A percentile compares a stretch with the other conserved stretches of the same genome.
Conservation (phyloP, 2,329 filamentous ascomycete species). For the Mollisiaceae sp. region DNA sequence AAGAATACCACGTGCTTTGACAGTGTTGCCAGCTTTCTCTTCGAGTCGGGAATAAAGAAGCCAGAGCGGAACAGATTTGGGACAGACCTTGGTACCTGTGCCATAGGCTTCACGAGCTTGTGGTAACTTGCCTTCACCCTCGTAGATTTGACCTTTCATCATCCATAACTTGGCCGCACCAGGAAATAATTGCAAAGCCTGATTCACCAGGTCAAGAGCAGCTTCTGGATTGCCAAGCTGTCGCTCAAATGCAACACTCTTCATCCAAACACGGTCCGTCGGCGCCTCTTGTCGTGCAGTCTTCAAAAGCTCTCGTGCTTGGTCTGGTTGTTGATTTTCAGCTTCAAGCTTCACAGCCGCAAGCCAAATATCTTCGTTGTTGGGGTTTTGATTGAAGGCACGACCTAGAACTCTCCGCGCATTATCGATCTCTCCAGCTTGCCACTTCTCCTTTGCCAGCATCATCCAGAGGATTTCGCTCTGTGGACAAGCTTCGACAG, state of each 20-base stretch:
- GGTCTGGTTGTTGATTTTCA: slow-evolving; percentile 80
- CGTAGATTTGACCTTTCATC: slow-evolving; percentile 98
- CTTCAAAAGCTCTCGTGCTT: slow-evolving; percentile 80
- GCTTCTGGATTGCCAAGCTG: slow-evolving; percentile 79
- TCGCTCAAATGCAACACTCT: slow-evolving; percentile 91
- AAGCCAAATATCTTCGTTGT: slow-evolving; percentile 98
- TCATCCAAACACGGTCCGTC: slow-evolving; percentile 97
- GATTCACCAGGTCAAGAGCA: slow-evolving; percentile 84
- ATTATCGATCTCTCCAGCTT: slow-evolving; percentile 84
- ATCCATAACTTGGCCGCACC: slow-evolving; percentile 91
- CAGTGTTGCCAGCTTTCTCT: slow-evolving; percentile 79
- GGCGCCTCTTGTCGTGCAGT: slow-evolving; percentile 87
- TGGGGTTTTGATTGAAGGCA: slow-evolving; percentile 93
- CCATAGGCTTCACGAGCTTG: slow-evolving; percentile 90
- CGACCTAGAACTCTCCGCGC: slow-evolving; percentile 83
- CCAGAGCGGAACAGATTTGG: slow-evolving; percentile 86
- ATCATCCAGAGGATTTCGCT: slow-evolving; percentile 95
- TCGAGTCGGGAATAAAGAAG: slow-evolving; percentile 87
- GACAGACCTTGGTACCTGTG: slow-evolving; percentile 84
- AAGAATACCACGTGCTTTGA: slow-evolving; percentile 92
- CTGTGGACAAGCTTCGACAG: slow-evolving; percentile 89
- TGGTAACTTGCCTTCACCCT: slow-evolving; percentile 76
- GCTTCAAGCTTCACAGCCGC: slow-evolving; percentile 96
- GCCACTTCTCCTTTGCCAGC: slow-evolving; percentile 93
- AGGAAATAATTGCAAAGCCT: slow-evolving; percentile 86